Percentiles rank a stretch among this genome's conserved stretches.
Evolutionary conservation across 768 basidiomycete genomes (phyloP).

Genomic region (Leucosporidium creatinivorum): DNA sequence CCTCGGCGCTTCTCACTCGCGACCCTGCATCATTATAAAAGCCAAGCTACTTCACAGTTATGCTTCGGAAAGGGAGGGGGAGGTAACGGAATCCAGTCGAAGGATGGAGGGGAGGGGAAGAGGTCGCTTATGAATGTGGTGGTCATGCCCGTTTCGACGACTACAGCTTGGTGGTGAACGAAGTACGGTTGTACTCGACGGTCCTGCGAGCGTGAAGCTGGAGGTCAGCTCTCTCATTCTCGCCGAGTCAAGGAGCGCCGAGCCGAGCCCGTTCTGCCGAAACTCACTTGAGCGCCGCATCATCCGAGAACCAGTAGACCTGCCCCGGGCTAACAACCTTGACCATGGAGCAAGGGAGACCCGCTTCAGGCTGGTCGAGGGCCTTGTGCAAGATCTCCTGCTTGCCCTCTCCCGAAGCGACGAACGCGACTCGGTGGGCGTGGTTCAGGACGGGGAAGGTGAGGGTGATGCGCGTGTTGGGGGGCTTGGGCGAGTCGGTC

Average conservation of each 20-base stretch:
- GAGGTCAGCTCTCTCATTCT: not conserved
- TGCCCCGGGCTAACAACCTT: slow-evolving; percentile 70
- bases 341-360: slow-evolving; percentile 76
- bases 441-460: slow-evolving; percentile 88
- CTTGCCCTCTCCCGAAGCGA: slow-evolving; percentile 76
- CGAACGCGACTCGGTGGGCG: slow-evolving; percentile 78
- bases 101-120: too few relatives aligned
- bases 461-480: slow-evolving; percentile 78
- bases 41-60: too few relatives aligned
- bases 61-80: too few relatives aligned
- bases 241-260: not conserved
- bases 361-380: slow-evolving; percentile 71
- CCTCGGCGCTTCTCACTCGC: too few relatives aligned
- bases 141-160: too few relatives aligned
- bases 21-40: too few relatives aligned
- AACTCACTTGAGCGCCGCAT: slow-evolving; percentile 54
- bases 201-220: not conserved
- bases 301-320: slow-evolving; percentile 91
- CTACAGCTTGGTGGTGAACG: not conserved
- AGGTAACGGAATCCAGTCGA: too few relatives aligned
- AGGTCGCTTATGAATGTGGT: too few relatives aligned
- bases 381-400: slow-evolving; percentile 62
- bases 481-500: slow-evolving; percentile 90
- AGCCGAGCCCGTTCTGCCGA: too few relatives aligned
- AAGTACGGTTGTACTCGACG: not conserved